These are phyloP conservation scores for Amniculicola lignicola DNA, from an alignment of 495 filamentous ascomycete genomes.

Conservation along the genomic window DNA sequence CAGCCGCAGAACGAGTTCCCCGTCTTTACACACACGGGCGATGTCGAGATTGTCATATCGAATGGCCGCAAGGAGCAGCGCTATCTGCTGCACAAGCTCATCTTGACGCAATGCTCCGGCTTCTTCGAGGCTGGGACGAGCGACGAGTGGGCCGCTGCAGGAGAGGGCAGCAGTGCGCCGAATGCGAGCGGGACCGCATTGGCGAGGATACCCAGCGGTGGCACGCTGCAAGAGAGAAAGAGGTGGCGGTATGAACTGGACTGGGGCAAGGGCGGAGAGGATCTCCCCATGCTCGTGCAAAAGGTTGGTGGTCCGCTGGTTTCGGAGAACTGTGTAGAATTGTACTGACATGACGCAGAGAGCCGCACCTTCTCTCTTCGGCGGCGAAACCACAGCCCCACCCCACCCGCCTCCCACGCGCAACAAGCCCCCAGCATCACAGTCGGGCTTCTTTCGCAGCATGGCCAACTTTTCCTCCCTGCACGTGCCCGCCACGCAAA, in stretches of 20 bases:
- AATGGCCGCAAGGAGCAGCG: slow-evolving; percentile 68
- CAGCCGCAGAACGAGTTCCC: slow-evolving; percentile 85
- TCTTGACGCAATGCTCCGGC: slow-evolving; percentile 80
- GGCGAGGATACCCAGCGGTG: slow-evolving; percentile 42
- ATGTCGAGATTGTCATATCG: slow-evolving; percentile 81
- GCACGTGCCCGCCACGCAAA: slow-evolving; percentile 50
- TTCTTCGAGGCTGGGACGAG: slow-evolving; percentile 90
- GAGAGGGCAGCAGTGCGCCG: slow-evolving; percentile 52
- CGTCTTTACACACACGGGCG: slow-evolving; percentile 81
- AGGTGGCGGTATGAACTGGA: slow-evolving; percentile 87
- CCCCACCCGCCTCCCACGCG: slow-evolving; percentile 46
- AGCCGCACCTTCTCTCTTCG: slow-evolving; percentile 48
- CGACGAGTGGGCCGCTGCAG: slow-evolving; percentile 73
- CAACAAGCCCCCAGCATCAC: slow-evolving; percentile 54
- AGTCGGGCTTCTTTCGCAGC: slow-evolving; percentile 74
- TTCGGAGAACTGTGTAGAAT: not conserved
- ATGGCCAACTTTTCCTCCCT: slow-evolving; percentile 71
- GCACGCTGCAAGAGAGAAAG: slow-evolving; percentile 45
- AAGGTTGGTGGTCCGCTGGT: slow-evolving; percentile 50
- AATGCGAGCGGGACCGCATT: slow-evolving; percentile 32
- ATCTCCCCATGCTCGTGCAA: slow-evolving; percentile 84
- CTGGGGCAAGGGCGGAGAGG: slow-evolving; percentile 63
- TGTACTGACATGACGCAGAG: slow-evolving; percentile 17
- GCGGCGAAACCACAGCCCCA: slow-evolving; percentile 39
- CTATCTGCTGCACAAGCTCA: slow-evolving; percentile 81